Base-by-base conservation (phyloP, 371 early-diverging fungal species). In the Rhizopus sp. region DNA sequence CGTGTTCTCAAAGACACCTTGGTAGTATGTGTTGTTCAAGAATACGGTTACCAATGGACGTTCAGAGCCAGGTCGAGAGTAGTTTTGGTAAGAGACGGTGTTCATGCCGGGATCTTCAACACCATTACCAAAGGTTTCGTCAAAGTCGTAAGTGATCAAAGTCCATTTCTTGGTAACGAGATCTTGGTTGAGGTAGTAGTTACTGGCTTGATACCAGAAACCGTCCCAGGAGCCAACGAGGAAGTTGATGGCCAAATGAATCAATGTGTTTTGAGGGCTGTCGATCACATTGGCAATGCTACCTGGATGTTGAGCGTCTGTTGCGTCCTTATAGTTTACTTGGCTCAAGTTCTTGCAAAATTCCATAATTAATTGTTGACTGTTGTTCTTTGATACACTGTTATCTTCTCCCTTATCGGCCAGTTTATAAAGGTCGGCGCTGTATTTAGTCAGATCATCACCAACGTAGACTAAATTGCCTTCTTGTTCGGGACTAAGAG, bases 71-170 rank as follows among this genome's bases (percentile, higher is more conserved):
- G 68, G 61, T 39, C 72, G 63, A 57, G 72, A 40, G 53, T 75
- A 78, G 42, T 68, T 61, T 30, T 73, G 57, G 46, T 80, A 81
- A 12, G 76, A 40, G 12, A 72, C 72, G 15, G 66, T 72, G 53
- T 62, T 68, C 53, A 73, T 64, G 41, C 63, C 64, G 4, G 45
- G 34, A 29, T 71, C 72, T 47, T 58, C 39, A 12, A 57, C 55
- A 30, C 77, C 76, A 47, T 77, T 76, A 17, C 82, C 82, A 13
- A 76, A 77, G 2, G 76, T 74, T 52, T 82, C 84, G 45, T 84
- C 84, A 53, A 84, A 84, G 48, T 81, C 84, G 10, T 75, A 79
- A 7, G 84, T 71, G 31, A 81, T 72, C 60, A 77, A 64, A 34
- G 66, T 68, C 84, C 84, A 84, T 46, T 75, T 76, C 34, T 75